Conservation (phyloP, 176 grass and related monocot genomes). For the Hordeum marinum region DNA sequence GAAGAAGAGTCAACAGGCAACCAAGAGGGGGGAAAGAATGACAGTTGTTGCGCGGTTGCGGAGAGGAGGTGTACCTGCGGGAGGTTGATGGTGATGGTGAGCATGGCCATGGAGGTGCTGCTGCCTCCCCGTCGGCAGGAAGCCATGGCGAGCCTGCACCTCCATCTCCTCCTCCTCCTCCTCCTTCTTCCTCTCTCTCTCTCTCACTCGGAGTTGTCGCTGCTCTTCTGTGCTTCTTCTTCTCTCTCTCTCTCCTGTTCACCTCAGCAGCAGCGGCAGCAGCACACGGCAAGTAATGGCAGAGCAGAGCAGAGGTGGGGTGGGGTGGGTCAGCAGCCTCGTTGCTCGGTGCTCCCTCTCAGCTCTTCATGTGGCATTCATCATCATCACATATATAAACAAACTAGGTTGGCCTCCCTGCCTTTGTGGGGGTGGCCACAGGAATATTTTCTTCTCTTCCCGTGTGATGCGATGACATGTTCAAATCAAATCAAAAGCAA, state of each 20-base stretch:
- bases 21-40: not conserved
- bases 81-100: constrained; percentile 4
- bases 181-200: no score
- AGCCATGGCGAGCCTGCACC: constrained; percentile 9
- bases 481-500: not conserved
- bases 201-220: not conserved
- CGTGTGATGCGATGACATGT: not conserved
- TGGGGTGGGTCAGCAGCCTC: not conserved
- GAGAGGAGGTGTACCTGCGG: not conserved
- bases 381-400: no score
- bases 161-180: constrained; percentile 19
- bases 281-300: not conserved
- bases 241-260: not conserved
- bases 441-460: not conserved
- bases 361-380: not conserved
- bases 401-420: not conserved
- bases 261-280: not conserved
- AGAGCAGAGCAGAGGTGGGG: not conserved
- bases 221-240: not conserved
- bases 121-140: not conserved
- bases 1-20: not conserved
- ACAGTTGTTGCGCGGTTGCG: not conserved
- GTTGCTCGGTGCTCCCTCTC: not conserved
- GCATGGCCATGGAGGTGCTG: not conserved
- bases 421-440: not conserved